Evolutionary conservation across 2,329 filamentous ascomycete species (phyloP).

Genomic region (Fusarium sp.): DNA sequence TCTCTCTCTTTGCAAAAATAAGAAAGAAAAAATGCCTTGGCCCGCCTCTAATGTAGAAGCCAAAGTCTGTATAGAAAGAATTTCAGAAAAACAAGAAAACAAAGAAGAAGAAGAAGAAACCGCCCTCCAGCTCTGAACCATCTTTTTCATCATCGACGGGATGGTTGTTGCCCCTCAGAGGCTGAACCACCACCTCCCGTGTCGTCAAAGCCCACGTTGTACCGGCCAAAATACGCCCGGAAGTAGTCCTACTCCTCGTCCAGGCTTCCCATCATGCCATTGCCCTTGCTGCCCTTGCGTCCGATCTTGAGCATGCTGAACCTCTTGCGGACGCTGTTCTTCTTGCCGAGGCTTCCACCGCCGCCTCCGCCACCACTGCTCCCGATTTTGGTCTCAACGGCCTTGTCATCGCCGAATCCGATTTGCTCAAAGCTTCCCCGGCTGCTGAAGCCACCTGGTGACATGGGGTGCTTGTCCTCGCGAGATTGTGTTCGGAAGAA

Average conservation of each 20-base stretch:
- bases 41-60: not conserved
- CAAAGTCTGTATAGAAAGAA: not conserved
- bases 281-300: conserved; percentile 72
- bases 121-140: not conserved
- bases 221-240: conserved; percentile 46
- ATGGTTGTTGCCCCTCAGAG: conserved; percentile 11
- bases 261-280: conserved; percentile 64
- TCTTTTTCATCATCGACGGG: conserved; percentile 11
- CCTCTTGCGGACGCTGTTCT: conserved; percentile 79
- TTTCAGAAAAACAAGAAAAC: conserved; percentile 5
- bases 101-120: not conserved
- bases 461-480: conserved; percentile 43
- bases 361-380: not conserved
- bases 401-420: conserved; percentile 39
- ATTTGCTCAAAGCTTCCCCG: conserved; percentile 47
- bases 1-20: not conserved
- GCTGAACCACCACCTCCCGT: conserved; percentile 14
- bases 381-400: conserved; percentile 46
- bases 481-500: conserved; percentile 58
- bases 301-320: conserved; percentile 83
- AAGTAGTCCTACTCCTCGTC: conserved; percentile 64
- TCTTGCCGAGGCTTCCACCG: conserved; percentile 55
- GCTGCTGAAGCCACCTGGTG: conserved; percentile 40
- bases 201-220: conserved; percentile 40
- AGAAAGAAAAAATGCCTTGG: not conserved